Percentiles rank a stretch among this genome's conserved stretches.
These are phyloP conservation scores for Xeromyces bisporus DNA, from an alignment of 495 filamentous ascomycete species.

Conservation along the genomic window DNA sequence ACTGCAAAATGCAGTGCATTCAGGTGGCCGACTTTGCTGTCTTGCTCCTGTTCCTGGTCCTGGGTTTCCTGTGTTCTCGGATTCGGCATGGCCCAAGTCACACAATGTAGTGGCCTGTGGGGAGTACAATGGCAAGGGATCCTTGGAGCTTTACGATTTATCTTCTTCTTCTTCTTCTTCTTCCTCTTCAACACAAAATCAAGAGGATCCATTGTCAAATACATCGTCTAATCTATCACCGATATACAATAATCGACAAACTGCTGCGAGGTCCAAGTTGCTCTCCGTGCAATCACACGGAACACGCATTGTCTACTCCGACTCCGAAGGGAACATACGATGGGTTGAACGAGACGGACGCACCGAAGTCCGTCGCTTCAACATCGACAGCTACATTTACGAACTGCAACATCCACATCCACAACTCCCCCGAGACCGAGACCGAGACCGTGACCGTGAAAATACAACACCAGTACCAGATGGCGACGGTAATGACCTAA, in stretches of 20 bases:
- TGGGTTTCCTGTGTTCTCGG: constrained; percentile 28
- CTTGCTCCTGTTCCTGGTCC: constrained; percentile 59
- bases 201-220: constrained; percentile 10
- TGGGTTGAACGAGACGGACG: constrained; percentile 85
- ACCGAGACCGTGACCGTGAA: constrained; percentile 1
- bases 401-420: constrained; percentile 2
- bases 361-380: constrained; percentile 60
- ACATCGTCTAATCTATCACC: constrained; percentile 18
- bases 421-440: not conserved
- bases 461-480: too few relatives aligned
- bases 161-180: too few relatives aligned
- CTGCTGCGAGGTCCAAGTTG: constrained; percentile 61
- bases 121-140: constrained; percentile 89
- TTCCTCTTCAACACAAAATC: constrained; percentile 13
- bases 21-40: constrained; percentile 64
- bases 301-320: constrained; percentile 66
- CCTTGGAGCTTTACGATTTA: constrained; percentile 72
- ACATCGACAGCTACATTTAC: constrained; percentile 35
- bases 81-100: constrained; percentile 32
- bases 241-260: constrained; percentile 62
- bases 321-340: constrained; percentile 69
- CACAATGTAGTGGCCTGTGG: constrained; percentile 66
- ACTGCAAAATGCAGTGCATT: constrained; percentile 61
- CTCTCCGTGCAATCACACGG: constrained; percentile 77
- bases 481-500: too few relatives aligned